These are phyloP conservation scores for Crucibulum cyathiforme DNA, from an alignment of 1,284 basidiomycete species.

Conservation along the genomic window DNA sequence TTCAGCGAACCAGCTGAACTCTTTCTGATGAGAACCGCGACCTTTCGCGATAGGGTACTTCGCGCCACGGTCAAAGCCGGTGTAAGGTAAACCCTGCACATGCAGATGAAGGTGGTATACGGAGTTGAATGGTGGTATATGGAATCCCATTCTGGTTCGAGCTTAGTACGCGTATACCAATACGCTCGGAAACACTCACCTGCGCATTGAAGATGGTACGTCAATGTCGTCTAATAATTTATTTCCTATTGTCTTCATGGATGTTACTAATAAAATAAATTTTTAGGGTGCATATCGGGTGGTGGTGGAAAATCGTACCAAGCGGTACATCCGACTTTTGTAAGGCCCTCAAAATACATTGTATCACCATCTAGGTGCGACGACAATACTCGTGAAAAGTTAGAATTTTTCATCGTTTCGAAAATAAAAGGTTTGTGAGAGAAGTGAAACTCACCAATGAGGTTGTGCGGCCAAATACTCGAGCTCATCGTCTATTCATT, in stretches of 20 bases:
- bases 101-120: slow-evolving; percentile 84
- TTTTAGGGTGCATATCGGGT: no score
- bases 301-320: no score
- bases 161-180: background rate
- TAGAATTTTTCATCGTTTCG: no score
- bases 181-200: slow-evolving; percentile 40
- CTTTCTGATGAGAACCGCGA: slow-evolving; percentile 56
- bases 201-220: slow-evolving; percentile 47
- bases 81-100: slow-evolving; percentile 75
- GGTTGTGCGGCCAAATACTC: no score
- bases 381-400: no score
- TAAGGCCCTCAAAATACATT: slow-evolving; percentile 47
- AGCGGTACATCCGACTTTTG: slow-evolving; percentile 12
- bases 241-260: slow-evolving; percentile 68
- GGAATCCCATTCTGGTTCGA: slow-evolving; percentile 70
- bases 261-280: slow-evolving; percentile 48
- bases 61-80: slow-evolving; percentile 43
- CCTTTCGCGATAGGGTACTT: slow-evolving; percentile 66
- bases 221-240: slow-evolving; percentile 53
- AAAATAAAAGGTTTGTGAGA: no score
- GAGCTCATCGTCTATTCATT: no score
- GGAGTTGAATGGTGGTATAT: slow-evolving; percentile 84
- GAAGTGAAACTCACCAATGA: no score
- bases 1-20: slow-evolving; percentile 80
- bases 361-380: no score